These are phyloP conservation scores for Fusarium sp. DNA, from an alignment of 2,329 filamentous ascomycete species.

Conservation along the genomic window DNA sequence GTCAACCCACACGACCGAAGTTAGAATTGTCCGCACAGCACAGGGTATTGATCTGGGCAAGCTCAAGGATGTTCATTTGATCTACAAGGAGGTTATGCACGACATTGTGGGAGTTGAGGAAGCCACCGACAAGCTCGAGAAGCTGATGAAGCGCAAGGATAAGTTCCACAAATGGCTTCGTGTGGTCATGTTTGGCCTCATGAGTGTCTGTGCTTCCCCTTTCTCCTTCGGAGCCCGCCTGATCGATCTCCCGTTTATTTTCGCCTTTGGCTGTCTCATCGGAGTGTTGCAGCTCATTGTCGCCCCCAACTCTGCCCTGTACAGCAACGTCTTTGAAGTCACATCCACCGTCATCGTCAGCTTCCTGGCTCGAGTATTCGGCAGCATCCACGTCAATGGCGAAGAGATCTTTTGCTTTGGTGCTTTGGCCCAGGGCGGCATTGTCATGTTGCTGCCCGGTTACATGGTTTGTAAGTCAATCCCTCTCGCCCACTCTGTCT, in stretches of 20 bases:
- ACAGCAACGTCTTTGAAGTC: conserved; percentile 74
- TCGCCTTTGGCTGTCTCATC: conserved; percentile 75
- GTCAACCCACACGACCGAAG: conserved; percentile 72
- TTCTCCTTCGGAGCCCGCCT: conserved; percentile 79
- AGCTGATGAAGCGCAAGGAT: conserved; percentile 63
- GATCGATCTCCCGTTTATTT: conserved; percentile 78
- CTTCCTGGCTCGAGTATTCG: conserved; percentile 71
- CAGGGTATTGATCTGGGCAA: conserved; percentile 71
- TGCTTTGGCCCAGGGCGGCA: conserved; percentile 71
- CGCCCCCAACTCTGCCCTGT: conserved; percentile 74
- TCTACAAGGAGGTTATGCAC: conserved; percentile 74
- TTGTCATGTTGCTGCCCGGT: conserved; percentile 73
- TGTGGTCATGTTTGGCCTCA: conserved; percentile 76
- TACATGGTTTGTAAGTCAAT: conserved; percentile 65
- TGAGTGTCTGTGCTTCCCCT: conserved; percentile 76
- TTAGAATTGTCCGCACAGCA: conserved; percentile 69
- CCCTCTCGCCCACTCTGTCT: neutral
- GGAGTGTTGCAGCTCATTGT: conserved; percentile 77
- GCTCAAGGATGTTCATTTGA: conserved; percentile 68
- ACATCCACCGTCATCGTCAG: conserved; percentile 69
- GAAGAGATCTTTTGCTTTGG: conserved; percentile 71
- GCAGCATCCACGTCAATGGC: conserved; percentile 60
- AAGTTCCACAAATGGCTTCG: conserved; percentile 64
- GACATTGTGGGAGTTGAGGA: conserved; percentile 69
- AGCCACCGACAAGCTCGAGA: conserved; percentile 63